These are phyloP conservation scores for Tetracladium setigerum DNA, from an alignment of 495 filamentous ascomycete genomes.

Conservation along the genomic window DNA sequence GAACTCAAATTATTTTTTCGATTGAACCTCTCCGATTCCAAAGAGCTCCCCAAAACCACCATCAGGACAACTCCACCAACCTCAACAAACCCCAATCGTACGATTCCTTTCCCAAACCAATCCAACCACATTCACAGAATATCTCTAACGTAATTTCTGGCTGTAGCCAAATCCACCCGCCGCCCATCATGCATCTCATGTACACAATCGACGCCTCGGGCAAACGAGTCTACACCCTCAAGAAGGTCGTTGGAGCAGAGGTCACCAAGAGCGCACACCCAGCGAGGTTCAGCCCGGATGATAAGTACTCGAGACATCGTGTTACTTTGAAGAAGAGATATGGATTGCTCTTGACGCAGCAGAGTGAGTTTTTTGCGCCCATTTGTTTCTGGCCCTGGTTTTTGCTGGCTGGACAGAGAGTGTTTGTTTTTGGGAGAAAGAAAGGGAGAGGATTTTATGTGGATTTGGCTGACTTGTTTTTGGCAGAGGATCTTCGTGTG, in stretches of 20 bases:
- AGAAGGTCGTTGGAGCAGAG: constrained; percentile 68
- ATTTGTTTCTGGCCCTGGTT: too few species aligned
- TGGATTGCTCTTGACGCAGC: constrained; percentile 76
- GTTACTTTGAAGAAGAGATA: constrained; percentile 91
- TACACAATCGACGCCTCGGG: constrained; percentile 71
- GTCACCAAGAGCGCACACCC: constrained; percentile 96
- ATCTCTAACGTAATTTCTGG: too few species aligned
- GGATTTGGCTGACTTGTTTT: not conserved
- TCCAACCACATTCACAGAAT: too few species aligned
- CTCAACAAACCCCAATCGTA: too few species aligned
- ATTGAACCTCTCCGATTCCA: too few species aligned
- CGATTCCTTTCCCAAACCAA: too few species aligned
- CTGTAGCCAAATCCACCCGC: too few species aligned
- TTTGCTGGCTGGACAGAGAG: too few species aligned
- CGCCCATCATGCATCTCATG: constrained; percentile 71
- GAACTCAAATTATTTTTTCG: too few species aligned
- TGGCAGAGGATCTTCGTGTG: constrained; percentile 31
- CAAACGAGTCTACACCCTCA: constrained; percentile 83
- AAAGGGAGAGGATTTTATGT: not conserved
- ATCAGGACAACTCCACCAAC: too few species aligned
- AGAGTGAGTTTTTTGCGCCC: constrained; percentile 45
- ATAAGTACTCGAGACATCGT: constrained; percentile 93
- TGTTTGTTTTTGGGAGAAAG: not conserved
- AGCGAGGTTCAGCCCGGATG: constrained; percentile 93
- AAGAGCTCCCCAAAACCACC: too few species aligned